A percentile compares a stretch with the other conserved stretches of the same genome.
These are phyloP conservation scores for Lactarius vividus DNA, from an alignment of 768 basidiomycete genomes.

Conservation along the genomic window DNA sequence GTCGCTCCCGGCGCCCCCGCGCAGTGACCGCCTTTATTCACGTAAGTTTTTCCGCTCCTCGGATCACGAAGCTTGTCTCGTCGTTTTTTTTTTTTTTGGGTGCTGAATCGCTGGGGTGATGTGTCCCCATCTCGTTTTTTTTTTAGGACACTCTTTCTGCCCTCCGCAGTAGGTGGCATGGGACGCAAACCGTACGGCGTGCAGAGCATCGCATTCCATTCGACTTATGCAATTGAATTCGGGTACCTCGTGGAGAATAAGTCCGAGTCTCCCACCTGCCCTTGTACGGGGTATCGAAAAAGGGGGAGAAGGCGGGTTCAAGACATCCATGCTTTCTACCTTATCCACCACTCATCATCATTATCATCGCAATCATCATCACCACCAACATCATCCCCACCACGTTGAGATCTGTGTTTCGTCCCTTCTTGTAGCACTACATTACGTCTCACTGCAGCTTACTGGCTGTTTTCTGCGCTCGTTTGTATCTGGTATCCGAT, in stretches of 20 bases:
- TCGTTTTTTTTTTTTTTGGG: neutral
- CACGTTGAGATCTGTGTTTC: neutral
- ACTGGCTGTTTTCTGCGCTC: neutral
- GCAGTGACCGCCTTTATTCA: slow-evolving; percentile 14
- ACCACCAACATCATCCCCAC: neutral
- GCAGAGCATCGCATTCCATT: slow-evolving; percentile 19
- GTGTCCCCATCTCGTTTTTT: neutral
- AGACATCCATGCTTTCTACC: neutral
- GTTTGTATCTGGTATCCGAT: slow-evolving; percentile 2
- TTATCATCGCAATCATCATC: slow-evolving; percentile 1
- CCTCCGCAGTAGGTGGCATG: slow-evolving; percentile 16
- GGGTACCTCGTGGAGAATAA: too few relatives aligned
- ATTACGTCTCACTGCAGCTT: slow-evolving; percentile 1
- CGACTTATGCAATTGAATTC: slow-evolving; percentile 20
- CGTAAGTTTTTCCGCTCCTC: neutral
- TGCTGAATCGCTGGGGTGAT: neutral
- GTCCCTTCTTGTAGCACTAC: slow-evolving; percentile 18
- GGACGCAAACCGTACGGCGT: slow-evolving; percentile 12
- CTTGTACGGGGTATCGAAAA: neutral
- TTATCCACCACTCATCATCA: neutral
- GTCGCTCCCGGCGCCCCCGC: neutral
- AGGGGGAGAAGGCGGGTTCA: neutral
- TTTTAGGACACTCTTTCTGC: slow-evolving; percentile 12
- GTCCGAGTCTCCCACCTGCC: too few relatives aligned
- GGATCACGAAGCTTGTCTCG: neutral